Conservation (phyloP, 108 stramenopile species). For the Fragilaria crotonensis region DNA sequence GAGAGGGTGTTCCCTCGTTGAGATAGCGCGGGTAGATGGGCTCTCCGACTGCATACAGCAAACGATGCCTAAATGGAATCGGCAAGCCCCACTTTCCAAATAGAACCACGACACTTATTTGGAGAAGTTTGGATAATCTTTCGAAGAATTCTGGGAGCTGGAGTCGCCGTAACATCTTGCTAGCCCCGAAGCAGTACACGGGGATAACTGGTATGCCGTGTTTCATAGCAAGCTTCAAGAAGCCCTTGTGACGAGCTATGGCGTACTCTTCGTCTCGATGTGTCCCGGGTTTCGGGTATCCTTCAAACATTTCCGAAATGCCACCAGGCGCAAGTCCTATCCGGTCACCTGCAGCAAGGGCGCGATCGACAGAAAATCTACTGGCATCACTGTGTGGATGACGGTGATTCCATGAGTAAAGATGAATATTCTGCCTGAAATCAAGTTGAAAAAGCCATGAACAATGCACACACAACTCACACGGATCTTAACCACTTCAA, state of each 20-base stretch:
- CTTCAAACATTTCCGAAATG: slow-evolving; percentile 93
- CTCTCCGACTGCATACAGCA: slow-evolving; percentile 71
- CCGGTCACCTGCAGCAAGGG: slow-evolving; percentile 28
- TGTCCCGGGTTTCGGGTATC: slow-evolving; percentile 61
- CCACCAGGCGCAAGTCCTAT: slow-evolving; percentile 84
- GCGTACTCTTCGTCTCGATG: slow-evolving; percentile 79
- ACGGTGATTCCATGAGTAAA: not conserved
- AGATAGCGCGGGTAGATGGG: slow-evolving; percentile 49
- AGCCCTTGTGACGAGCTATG: slow-evolving; percentile 73
- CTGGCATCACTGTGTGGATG: slow-evolving; percentile 44
- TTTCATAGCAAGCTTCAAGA: slow-evolving; percentile 77
- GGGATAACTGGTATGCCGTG: slow-evolving; percentile 78
- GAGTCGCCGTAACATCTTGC: slow-evolving; percentile 77
- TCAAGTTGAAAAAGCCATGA: not conserved
- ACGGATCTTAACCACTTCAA: slow-evolving; percentile 54
- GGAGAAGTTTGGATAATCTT: slow-evolving; percentile 58
- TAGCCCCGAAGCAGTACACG: slow-evolving; percentile 85
- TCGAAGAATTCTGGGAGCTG: slow-evolving; percentile 72
- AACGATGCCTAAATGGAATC: slow-evolving; percentile 68
- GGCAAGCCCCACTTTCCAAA: slow-evolving; percentile 67
- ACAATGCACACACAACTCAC: slow-evolving; percentile 7
- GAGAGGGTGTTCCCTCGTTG: not conserved
- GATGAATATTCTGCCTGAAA: not conserved
- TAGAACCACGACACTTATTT: slow-evolving; percentile 56
- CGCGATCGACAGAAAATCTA: slow-evolving; percentile 43